Evolutionary conservation across 2,329 filamentous ascomycete species (phyloP).

Genomic region (Geosmithia flava): DNA sequence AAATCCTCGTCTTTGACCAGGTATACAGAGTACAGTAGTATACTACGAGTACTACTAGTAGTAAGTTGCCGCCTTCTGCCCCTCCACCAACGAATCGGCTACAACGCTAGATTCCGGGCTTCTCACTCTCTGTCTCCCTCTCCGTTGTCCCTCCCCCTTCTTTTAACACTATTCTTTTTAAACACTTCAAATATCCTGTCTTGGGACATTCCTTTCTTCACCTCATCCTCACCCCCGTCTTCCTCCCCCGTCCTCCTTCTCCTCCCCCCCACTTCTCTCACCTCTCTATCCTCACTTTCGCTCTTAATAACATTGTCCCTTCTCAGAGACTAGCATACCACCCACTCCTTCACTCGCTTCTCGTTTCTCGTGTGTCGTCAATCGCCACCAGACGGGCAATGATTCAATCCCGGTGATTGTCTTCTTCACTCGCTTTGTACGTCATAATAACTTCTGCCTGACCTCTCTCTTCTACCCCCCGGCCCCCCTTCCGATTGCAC

Average conservation of each 20-base stretch:
- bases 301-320: background rate
- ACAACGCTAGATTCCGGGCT: background rate
- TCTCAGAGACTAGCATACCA: background rate
- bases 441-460: slow-evolving; percentile 2
- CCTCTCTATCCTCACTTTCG: background rate
- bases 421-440: slow-evolving; percentile 10
- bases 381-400: slow-evolving; percentile 24
- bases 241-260: background rate
- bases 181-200: background rate
- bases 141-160: background rate
- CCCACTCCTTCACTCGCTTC: slow-evolving; percentile 9
- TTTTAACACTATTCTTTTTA: background rate
- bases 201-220: background rate
- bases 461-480: background rate
- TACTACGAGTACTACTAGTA: background rate
- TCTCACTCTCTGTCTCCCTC: background rate
- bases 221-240: slow-evolving; percentile 3
- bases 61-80: background rate
- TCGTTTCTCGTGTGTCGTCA: slow-evolving; percentile 8
- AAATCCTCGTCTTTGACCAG: no score
- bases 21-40: no score
- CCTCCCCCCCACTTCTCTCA: background rate
- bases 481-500: background rate
- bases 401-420: slow-evolving; percentile 22
- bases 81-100: background rate